Conservation (phyloP, 164 flowering plant species). For the Brasenia schreberi region DNA sequence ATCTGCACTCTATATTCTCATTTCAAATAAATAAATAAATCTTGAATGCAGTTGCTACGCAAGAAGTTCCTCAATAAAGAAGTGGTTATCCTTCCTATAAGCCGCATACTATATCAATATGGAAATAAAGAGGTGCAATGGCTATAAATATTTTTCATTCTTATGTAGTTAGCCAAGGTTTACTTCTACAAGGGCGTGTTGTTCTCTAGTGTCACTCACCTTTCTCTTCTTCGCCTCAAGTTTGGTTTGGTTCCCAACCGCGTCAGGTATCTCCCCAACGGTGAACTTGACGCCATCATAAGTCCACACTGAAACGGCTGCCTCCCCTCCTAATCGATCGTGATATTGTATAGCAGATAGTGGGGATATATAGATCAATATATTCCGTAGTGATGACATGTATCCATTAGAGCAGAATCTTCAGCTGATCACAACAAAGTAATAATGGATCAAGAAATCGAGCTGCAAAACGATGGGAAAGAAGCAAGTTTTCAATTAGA, state of each 20-base stretch:
- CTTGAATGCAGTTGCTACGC: neutral
- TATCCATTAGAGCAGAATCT: no score
- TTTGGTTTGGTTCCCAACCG: constrained; percentile 47
- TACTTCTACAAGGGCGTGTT: constrained; percentile 17
- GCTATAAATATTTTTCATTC: neutral
- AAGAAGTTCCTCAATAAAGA: no score
- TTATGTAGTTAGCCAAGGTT: neutral
- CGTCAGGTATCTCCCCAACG: constrained; percentile 73
- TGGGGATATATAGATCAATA: no score
- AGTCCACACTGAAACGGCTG: constrained; percentile 58
- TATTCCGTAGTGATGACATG: no score
- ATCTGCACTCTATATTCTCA: neutral
- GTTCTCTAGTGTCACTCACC: constrained; percentile 18
- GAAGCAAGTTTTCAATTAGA: no score
- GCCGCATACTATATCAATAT: neutral
- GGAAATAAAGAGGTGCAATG: neutral
- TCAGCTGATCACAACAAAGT: no score
- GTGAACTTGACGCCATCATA: constrained; percentile 50
- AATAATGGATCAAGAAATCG: no score
- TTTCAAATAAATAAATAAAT: neutral
- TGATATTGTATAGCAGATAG: no score
- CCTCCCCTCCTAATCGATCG: constrained; percentile 88
- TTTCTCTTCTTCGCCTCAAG: constrained; percentile 37
- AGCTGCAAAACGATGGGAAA: no score
- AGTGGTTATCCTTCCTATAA: neutral